Percentiles rank a stretch among this genome's conserved stretches.
These are phyloP conservation scores for Plasmodium cynomolgi DNA, from an alignment of 169 alveolate species.

Conservation along the genomic window DNA sequence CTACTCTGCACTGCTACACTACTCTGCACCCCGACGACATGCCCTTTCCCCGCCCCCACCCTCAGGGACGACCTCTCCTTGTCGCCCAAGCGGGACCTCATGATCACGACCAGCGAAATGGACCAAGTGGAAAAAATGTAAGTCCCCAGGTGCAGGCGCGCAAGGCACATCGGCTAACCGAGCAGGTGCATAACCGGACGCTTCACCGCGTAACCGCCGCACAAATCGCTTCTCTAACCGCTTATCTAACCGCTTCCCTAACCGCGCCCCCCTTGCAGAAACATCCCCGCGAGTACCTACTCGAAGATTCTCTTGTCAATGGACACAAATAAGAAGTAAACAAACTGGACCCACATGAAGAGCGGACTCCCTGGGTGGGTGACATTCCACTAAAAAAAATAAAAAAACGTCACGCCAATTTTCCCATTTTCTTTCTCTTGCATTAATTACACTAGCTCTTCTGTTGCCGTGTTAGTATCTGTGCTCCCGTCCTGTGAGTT, in stretches of 20 bases:
- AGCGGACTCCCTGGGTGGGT: neutral
- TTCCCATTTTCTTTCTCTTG: neutral
- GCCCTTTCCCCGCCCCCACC: neutral
- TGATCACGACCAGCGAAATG: constrained; percentile 70
- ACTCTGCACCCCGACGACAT: neutral
- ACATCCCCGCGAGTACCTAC: constrained; percentile 40
- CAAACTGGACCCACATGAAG: neutral
- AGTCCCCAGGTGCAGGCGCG: neutral
- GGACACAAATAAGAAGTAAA: constrained; percentile 9
- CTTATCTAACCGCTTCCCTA: neutral
- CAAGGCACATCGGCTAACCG: neutral
- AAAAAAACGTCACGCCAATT: neutral
- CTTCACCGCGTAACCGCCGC: neutral
- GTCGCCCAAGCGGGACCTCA: constrained; percentile 55
- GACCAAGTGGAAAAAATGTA: constrained; percentile 74
- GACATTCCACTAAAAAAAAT: neutral
- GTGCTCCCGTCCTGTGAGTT: constrained; percentile 67
- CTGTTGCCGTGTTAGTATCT: constrained; percentile 11
- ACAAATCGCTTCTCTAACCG: neutral
- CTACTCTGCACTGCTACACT: neutral
- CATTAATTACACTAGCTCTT: neutral
- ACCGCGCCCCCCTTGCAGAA: constrained; percentile 7
- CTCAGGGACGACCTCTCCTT: constrained; percentile 72
- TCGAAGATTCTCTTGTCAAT: constrained; percentile 27
- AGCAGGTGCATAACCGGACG: neutral